Percentiles rank a stretch among this genome's conserved stretches.
Evolutionary conservation across 2,329 filamentous ascomycete species (phyloP).

Genomic region (Talaromyces funiculosus): DNA sequence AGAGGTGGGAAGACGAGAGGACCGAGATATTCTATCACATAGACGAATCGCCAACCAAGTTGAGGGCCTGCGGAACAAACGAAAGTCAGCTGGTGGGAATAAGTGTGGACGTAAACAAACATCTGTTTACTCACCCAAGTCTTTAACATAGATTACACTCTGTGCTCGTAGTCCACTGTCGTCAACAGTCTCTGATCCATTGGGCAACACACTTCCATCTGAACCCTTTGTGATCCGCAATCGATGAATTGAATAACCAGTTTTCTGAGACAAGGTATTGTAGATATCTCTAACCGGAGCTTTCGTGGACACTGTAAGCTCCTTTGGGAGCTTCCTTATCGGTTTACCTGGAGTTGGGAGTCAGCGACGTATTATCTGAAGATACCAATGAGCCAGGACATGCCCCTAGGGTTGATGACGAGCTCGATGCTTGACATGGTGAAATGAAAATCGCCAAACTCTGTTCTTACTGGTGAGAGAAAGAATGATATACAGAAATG

Average conservation of each 20-base stretch:
- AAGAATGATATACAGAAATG: not conserved
- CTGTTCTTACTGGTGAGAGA: not conserved
- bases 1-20: slow-evolving; percentile 81
- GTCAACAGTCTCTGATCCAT: slow-evolving; percentile 48
- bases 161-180: slow-evolving; percentile 54
- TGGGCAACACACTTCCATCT: slow-evolving; percentile 55
- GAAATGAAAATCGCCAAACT: not conserved
- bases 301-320: slow-evolving; percentile 48
- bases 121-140: slow-evolving; percentile 61
- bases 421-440: slow-evolving; percentile 20
- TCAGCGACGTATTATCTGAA: not conserved
- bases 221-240: slow-evolving; percentile 60
- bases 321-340: slow-evolving; percentile 55
- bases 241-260: slow-evolving; percentile 53
- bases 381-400: slow-evolving; percentile 16
- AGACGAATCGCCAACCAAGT: slow-evolving; percentile 88
- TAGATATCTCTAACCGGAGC: slow-evolving; percentile 54
- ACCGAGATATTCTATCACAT: slow-evolving; percentile 89
- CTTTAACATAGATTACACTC: slow-evolving; percentile 75
- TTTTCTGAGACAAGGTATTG: slow-evolving; percentile 48
- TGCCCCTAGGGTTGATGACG: slow-evolving; percentile 30
- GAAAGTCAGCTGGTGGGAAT: not conserved
- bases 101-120: not conserved
- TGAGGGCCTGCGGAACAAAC: slow-evolving; percentile 61
- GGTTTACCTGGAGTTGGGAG: slow-evolving; percentile 48